A percentile compares a stretch with the other conserved stretches of the same genome.
These are phyloP conservation scores for Hypoxylon sp. DNA, from an alignment of 2,329 filamentous ascomycete species.

Conservation along the genomic window DNA sequence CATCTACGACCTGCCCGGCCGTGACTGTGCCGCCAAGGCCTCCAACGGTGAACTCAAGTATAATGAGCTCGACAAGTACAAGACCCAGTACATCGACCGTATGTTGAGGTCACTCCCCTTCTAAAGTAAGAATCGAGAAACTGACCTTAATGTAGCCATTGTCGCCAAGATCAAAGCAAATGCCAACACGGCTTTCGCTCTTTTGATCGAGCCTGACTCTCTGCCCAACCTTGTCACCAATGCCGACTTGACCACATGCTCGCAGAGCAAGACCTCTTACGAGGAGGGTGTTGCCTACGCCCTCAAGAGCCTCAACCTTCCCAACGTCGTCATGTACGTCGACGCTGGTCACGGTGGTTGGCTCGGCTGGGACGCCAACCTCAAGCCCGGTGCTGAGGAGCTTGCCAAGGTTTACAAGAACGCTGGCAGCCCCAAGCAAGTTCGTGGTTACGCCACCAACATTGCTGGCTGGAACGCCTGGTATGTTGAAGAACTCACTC, in stretches of 20 bases:
- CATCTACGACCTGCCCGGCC: slow-evolving; percentile 70
- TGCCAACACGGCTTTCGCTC: slow-evolving; percentile 61
- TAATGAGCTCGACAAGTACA: slow-evolving; percentile 65
- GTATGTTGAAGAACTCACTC: slow-evolving; percentile 52
- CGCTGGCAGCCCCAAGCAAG: slow-evolving; percentile 64
- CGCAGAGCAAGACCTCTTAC: slow-evolving; percentile 62
- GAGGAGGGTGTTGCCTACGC: slow-evolving; percentile 66
- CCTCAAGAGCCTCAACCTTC: slow-evolving; percentile 65
- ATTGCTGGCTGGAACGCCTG: slow-evolving; percentile 70
- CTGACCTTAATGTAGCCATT: slow-evolving; percentile 51
- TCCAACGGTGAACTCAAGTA: slow-evolving; percentile 70
- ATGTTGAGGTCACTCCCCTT: slow-evolving; percentile 24
- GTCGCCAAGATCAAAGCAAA: slow-evolving; percentile 60
- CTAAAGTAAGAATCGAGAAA: background rate
- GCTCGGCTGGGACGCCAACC: slow-evolving; percentile 71
- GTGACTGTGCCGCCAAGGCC: slow-evolving; percentile 70
- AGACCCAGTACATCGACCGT: slow-evolving; percentile 66
- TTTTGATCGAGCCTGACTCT: slow-evolving; percentile 69
- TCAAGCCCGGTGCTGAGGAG: slow-evolving; percentile 63
- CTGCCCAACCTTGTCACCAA: slow-evolving; percentile 72
- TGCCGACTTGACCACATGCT: slow-evolving; percentile 64
- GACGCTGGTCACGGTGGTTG: slow-evolving; percentile 71
- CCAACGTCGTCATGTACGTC: slow-evolving; percentile 71
- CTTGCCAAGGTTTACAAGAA: slow-evolving; percentile 65
- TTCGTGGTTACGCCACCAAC: slow-evolving; percentile 70